Conservation (phyloP, 208 protist species). For the Trypanosoma boissoni region DNA sequence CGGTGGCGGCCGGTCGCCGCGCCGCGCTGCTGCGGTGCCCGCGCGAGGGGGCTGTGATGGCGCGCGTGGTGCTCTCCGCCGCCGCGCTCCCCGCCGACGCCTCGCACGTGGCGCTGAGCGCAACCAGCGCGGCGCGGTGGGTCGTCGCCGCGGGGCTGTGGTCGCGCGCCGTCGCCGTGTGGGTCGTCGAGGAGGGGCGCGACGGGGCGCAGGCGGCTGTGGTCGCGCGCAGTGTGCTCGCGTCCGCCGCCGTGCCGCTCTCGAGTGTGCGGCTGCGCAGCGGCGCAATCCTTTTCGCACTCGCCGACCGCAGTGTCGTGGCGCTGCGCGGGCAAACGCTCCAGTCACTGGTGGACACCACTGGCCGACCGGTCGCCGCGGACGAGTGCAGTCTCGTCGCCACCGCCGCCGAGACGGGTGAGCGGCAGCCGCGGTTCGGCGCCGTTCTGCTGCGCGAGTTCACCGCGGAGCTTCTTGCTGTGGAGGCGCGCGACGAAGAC, state of each 20-base stretch:
- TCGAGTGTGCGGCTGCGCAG: no score
- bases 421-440: slow-evolving; percentile 10
- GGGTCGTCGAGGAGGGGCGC: not conserved
- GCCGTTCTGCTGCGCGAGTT: slow-evolving; percentile 2
- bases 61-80: slow-evolving; percentile 1
- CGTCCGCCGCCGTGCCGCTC: no score
- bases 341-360: slow-evolving; percentile 8
- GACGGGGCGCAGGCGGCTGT: slow-evolving; percentile 1
- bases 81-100: slow-evolving; percentile 11
- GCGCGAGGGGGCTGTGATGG: no score
- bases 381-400: slow-evolving; percentile 6
- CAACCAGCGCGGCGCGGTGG: not conserved
- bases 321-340: slow-evolving; percentile 7
- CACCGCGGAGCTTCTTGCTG: slow-evolving; percentile 2
- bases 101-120: slow-evolving; percentile 21
- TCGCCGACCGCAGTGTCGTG: slow-evolving; percentile 6
- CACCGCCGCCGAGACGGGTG: not conserved
- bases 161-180: slow-evolving; percentile 23
- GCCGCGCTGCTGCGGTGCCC: slow-evolving; percentile 4
- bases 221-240: slow-evolving; percentile 1
- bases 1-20: slow-evolving; percentile 7
- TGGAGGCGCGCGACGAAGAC: no score
- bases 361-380: not conserved
- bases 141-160: slow-evolving; percentile 20
- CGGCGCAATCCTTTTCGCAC: slow-evolving; percentile 5